Evolutionary conservation across 2,329 filamentous ascomycete genomes (phyloP).

Genomic region (Xylaria sp.): DNA sequence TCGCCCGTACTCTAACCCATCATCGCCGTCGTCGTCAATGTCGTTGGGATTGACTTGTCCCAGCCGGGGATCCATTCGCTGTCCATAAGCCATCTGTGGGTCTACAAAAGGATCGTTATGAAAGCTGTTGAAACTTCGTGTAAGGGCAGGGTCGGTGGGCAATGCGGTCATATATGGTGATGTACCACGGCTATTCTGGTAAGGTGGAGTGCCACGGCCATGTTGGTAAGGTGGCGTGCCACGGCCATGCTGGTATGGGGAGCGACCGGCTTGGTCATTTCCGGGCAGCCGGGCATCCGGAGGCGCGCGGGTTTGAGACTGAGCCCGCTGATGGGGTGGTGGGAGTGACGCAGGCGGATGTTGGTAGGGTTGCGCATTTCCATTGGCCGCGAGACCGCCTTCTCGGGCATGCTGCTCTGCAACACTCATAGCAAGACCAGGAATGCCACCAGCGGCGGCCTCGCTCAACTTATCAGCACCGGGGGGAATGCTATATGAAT

Average conservation of each 20-base stretch:
- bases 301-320: conserved; percentile 19
- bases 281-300: conserved; percentile 20
- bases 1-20: conserved; percentile 60
- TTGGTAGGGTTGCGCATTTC: conserved; percentile 33
- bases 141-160: conserved; percentile 38
- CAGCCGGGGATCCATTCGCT: conserved; percentile 45
- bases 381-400: conserved; percentile 59
- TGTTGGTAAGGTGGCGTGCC: conserved; percentile 36
- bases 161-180: conserved; percentile 40
- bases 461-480: conserved; percentile 64
- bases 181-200: conserved; percentile 36
- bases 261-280: conserved; percentile 18
- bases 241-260: conserved; percentile 30
- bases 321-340: conserved; percentile 19
- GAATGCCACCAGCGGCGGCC: conserved; percentile 58
- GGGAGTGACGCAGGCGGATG: conserved; percentile 16
- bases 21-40: conserved; percentile 83
- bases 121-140: conserved; percentile 49
- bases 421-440: conserved; percentile 61
- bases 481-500: conserved; percentile 46
- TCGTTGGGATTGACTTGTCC: conserved; percentile 69
- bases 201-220: conserved; percentile 32
- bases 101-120: conserved; percentile 63
- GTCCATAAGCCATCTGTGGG: conserved; percentile 40
- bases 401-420: conserved; percentile 60